A percentile compares a stretch with the other conserved stretches of the same genome.
Conservation (phyloP, 2,329 filamentous ascomycete species). For the Microthyrium microscopicum region DNA sequence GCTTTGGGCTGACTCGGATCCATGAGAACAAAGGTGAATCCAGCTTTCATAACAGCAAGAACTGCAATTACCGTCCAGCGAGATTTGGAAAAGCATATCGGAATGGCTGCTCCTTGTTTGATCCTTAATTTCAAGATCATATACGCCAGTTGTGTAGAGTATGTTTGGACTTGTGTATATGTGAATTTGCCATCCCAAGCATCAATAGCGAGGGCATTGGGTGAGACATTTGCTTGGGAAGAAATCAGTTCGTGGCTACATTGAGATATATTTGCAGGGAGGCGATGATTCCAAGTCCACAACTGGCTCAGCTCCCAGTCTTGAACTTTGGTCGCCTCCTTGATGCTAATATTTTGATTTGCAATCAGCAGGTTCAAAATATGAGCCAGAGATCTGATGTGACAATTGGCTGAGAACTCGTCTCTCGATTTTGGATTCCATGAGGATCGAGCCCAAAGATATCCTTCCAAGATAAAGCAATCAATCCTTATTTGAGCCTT, state of each 20-base stretch:
- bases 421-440: neutral
- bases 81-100: constrained; percentile 10
- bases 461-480: constrained; percentile 16
- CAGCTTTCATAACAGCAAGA: constrained; percentile 9
- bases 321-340: constrained; percentile 18
- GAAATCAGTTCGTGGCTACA: constrained; percentile 33
- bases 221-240: constrained; percentile 19
- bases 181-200: constrained; percentile 17
- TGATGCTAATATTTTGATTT: constrained; percentile 15
- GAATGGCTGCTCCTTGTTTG: constrained; percentile 10
- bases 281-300: constrained; percentile 30
- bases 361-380: constrained; percentile 15
- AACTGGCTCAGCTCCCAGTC: constrained; percentile 27
- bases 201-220: constrained; percentile 19
- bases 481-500: neutral
- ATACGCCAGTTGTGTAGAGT: constrained; percentile 11
- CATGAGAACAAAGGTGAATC: constrained; percentile 14
- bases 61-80: constrained; percentile 8
- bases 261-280: constrained; percentile 26
- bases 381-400: neutral
- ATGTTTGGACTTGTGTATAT: constrained; percentile 12
- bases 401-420: neutral
- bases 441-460: neutral
- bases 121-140: constrained; percentile 11
- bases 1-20: constrained; percentile 13